A percentile compares a stretch with the other conserved stretches of the same genome.
These are phyloP conservation scores for Pichia thaimueangensis DNA, from an alignment of 805 yeast species.

Conservation along the genomic window DNA sequence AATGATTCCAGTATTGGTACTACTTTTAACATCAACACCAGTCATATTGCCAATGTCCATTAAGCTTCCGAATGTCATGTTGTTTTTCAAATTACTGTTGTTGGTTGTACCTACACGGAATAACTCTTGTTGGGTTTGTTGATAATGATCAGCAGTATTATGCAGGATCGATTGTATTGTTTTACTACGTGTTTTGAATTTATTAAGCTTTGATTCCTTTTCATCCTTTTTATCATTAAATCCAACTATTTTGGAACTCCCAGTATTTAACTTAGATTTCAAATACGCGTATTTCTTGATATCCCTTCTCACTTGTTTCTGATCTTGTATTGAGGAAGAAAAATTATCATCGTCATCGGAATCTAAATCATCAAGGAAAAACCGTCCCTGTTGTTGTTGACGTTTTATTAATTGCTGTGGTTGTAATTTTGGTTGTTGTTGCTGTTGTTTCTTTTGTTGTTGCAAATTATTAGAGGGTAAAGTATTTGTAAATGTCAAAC, in stretches of 20 bases:
- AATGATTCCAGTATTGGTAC: background rate
- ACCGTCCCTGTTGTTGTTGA: background rate
- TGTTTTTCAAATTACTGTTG: background rate
- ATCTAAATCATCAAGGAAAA: constrained; percentile 13
- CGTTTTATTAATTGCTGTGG: constrained; percentile 2
- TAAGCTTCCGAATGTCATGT: background rate
- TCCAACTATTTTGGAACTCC: background rate
- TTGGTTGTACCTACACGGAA: constrained; percentile 4
- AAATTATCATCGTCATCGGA: constrained; percentile 15
- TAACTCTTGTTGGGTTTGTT: constrained; percentile 14
- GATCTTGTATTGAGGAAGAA: background rate
- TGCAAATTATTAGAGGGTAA: constrained; percentile 1
- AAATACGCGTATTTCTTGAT: constrained; percentile 5
- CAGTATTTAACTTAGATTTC: background rate
- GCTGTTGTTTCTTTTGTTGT: constrained; percentile 2
- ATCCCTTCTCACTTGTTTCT: background rate
- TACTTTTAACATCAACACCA: background rate
- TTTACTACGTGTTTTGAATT: constrained; percentile 20
- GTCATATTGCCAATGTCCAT: background rate
- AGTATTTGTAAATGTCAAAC: constrained; percentile 15
- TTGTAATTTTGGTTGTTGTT: too few relatives aligned
- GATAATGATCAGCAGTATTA: constrained; percentile 19
- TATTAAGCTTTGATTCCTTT: constrained; percentile 20
- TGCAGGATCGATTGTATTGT: constrained; percentile 24
- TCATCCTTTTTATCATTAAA: constrained; percentile 1